Evolutionary conservation across 129 eudicot genomes (phyloP), one percentile per base, ranked within the genome.

Genomic region (Scalesia atractyloides): DNA sequence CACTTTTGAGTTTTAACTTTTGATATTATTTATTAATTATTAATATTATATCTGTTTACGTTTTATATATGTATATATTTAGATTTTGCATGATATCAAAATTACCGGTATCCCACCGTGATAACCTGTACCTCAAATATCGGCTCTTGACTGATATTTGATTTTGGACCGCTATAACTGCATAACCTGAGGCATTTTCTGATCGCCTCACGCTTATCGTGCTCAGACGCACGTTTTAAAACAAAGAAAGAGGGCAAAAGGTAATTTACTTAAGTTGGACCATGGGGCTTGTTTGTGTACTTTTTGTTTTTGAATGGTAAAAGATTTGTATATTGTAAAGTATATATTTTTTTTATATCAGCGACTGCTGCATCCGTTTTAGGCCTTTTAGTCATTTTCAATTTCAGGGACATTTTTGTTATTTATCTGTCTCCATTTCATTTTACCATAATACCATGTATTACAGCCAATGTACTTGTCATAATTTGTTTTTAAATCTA

Each of bases 401-500:
- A n/a, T n/a, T n/a, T n/a, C n/a, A 50, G 47, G 47, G 15, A 37
- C 0, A 0, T 68, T 30, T 50, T 36, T 12, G 11, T 11, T 0
- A 26, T 17, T 22, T 7, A 9, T 16, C 41, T 30, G 9, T 30
- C 44, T 46, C 11, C 22, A 12, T 58, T 33, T 46, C 52, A 76
- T 76, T 34, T 37, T 75, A 1, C 19, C 60, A 14, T 14, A 15
- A 46, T 71, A 22, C 16, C 26, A 15, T 15, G 65, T 46, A 20
- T 26, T 37, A n/a, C 6, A 54, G 19, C 66, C 56, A 22, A 72
- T 70, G 70, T 14, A 66, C 70, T 66, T 73, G 44, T 15, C 13
- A 51, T 67, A 66, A 73, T 26, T 58, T 70, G 49, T 64, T 62
- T 9, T 39, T 15, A 18, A 16, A 43, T 74, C 18, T 4, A 47